Conservation (phyloP, 306 rosid species). For the Prunus mira region DNA sequence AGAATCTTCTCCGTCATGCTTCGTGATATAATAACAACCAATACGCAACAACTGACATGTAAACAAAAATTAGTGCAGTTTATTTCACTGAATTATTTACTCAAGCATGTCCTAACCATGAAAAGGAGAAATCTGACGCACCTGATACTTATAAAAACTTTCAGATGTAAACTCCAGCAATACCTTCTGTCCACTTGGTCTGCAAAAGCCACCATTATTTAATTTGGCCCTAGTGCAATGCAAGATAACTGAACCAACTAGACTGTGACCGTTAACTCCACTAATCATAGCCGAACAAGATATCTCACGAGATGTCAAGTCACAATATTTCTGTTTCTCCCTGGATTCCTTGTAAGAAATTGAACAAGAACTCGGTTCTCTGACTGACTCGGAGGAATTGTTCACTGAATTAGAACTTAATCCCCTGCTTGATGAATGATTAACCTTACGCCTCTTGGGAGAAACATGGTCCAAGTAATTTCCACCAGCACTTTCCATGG, state of each 20-base stretch:
- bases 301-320: constrained; percentile 40
- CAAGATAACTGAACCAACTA: constrained; percentile 46
- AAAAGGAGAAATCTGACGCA: constrained; percentile 26
- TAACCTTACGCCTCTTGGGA: constrained; percentile 53
- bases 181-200: constrained; percentile 45
- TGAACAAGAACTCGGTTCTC: constrained; percentile 40
- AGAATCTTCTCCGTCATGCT: constrained; percentile 41
- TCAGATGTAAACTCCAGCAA: constrained; percentile 72
- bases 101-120: constrained; percentile 8
- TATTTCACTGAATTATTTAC: constrained; percentile 8
- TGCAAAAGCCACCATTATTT: constrained; percentile 29
- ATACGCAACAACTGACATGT: constrained; percentile 73
- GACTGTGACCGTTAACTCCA: constrained; percentile 30
- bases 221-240: constrained; percentile 23
- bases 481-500: constrained; percentile 29
- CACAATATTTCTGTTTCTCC: constrained; percentile 27
- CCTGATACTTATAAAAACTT: constrained; percentile 61
- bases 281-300: constrained; percentile 53
- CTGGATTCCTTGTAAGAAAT: constrained; percentile 31
- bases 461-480: constrained; percentile 31
- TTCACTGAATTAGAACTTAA: constrained; percentile 26
- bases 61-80: constrained; percentile 26
- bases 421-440: constrained; percentile 23
- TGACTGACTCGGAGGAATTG: constrained; percentile 28
- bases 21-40: constrained; percentile 66